These are phyloP conservation scores for Auricularia cornea DNA, from an alignment of 768 basidiomycete species.

Conservation along the genomic window DNA sequence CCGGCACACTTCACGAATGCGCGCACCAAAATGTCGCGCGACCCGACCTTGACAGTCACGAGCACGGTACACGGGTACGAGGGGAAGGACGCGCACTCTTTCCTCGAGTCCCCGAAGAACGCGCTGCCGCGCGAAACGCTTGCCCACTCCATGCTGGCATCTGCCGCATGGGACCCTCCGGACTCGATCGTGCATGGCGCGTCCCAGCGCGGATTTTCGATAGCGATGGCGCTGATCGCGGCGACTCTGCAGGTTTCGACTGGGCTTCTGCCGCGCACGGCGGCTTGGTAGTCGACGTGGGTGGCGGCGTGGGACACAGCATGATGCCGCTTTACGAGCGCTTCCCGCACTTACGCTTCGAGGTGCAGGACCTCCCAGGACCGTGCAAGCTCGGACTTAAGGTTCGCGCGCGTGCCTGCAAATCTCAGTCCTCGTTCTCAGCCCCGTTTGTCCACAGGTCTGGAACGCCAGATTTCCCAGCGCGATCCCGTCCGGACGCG, in stretches of 20 bases:
- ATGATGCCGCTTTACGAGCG: slow-evolving; percentile 10
- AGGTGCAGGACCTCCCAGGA: slow-evolving; percentile 23
- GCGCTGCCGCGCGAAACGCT: slow-evolving; percentile 55
- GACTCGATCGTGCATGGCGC: not conserved
- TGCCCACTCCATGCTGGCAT: slow-evolving; percentile 68
- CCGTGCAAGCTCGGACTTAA: slow-evolving; percentile 16
- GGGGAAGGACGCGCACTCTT: slow-evolving; percentile 49
- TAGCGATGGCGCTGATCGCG: not conserved
- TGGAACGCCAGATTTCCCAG: slow-evolving; percentile 55
- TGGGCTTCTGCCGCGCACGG: slow-evolving; percentile 42
- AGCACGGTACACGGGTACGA: too few relatives aligned
- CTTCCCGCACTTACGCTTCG: slow-evolving; percentile 17
- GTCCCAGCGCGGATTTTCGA: too few relatives aligned
- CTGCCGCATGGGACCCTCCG: slow-evolving; percentile 34
- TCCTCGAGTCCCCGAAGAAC: slow-evolving; percentile 58
- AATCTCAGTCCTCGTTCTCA: too few relatives aligned
- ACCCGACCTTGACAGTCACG: not conserved
- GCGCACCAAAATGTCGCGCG: too few relatives aligned
- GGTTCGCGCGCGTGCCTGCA: slow-evolving; percentile 2
- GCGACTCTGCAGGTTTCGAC: slow-evolving; percentile 7
- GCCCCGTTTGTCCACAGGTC: slow-evolving; percentile 29
- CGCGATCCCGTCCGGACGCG: slow-evolving; percentile 44
- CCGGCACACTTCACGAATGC: slow-evolving; percentile 41
- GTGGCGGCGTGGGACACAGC: slow-evolving; percentile 11
- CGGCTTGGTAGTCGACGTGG: slow-evolving; percentile 8